phyloP scores from a whole-genome alignment of 768 basidiomycete species.

The Trametes coccinea region DNA sequence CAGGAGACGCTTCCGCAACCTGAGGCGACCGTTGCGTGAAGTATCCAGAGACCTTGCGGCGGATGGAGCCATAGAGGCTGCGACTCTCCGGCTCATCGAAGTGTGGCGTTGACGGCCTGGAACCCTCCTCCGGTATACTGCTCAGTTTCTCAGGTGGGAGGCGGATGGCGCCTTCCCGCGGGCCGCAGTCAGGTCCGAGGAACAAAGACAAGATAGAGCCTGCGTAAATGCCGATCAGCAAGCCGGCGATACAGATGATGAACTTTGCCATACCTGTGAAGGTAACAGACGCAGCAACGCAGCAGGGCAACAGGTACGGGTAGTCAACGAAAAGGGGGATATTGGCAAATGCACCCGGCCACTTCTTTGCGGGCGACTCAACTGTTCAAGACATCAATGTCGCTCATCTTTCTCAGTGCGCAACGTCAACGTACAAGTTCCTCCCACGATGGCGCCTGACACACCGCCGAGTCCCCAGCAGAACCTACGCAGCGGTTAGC shows the following conservation, averaged over 20 bases:
- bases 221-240: constrained; percentile 27
- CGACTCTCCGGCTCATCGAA: constrained; percentile 40
- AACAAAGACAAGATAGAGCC: constrained; percentile 89
- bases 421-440: constrained; percentile 57
- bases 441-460: constrained; percentile 83
- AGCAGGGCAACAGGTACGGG: constrained; percentile 90
- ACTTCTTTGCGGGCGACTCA: constrained; percentile 83
- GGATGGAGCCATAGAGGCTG: constrained; percentile 36
- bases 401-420: constrained; percentile 10
- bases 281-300: constrained; percentile 75
- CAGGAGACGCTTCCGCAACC: constrained; percentile 31
- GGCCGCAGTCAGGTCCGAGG: constrained; percentile 89
- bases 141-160: constrained; percentile 76
- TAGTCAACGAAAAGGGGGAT: constrained; percentile 70
- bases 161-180: constrained; percentile 81
- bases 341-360: constrained; percentile 72
- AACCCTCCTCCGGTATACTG: constrained; percentile 69
- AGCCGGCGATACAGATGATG: background rate
- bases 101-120: constrained; percentile 45
- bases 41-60: constrained; percentile 56
- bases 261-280: constrained; percentile 51
- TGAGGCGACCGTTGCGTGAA: constrained; percentile 55
- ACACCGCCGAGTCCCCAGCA: constrained; percentile 98
- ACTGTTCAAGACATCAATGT: constrained; percentile 43
- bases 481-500: constrained; percentile 50